A percentile compares a stretch with the other conserved stretches of the same genome.
phyloP scores from a whole-genome alignment of 768 basidiomycete species.

The Arthromyces matolae region DNA sequence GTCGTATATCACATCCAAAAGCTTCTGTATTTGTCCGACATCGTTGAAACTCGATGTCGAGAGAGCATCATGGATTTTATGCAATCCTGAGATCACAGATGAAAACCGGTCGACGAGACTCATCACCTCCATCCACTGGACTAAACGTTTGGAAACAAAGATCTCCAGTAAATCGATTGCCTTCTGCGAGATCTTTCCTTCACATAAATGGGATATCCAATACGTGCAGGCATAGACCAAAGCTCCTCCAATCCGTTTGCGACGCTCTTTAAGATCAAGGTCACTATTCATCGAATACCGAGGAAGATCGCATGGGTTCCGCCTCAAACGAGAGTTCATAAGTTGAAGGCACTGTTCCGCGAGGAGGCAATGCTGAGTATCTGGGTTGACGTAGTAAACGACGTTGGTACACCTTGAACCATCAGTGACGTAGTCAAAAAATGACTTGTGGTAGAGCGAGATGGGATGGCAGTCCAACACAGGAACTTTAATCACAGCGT shows the following conservation, averaged over 20 bases:
- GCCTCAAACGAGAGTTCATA: not conserved
- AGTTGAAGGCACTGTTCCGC: not conserved
- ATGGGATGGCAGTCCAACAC: too few relatives aligned
- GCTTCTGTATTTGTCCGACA: not conserved
- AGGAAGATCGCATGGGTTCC: not conserved
- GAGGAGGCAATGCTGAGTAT: not conserved
- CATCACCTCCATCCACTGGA: slow-evolving; percentile 1
- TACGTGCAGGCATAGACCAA: not conserved
- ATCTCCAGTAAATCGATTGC: not conserved
- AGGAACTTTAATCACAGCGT: too few relatives aligned
- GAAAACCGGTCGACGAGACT: not conserved
- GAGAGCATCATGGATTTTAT: not conserved
- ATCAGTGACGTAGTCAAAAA: too few relatives aligned
- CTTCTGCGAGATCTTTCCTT: not conserved
- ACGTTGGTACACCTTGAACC: not conserved
- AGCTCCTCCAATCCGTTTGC: not conserved
- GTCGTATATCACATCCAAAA: not conserved
- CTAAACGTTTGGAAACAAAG: not conserved
- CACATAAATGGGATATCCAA: not conserved
- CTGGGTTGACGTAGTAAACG: not conserved
- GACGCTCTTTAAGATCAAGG: not conserved
- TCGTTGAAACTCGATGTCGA: not conserved
- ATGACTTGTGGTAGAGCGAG: too few relatives aligned
- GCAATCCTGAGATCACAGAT: not conserved
- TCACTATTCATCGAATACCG: not conserved